Evolutionary conservation across 1,284 basidiomycete species (phyloP).

Genomic region (Fomitopsis palustris): DNA sequence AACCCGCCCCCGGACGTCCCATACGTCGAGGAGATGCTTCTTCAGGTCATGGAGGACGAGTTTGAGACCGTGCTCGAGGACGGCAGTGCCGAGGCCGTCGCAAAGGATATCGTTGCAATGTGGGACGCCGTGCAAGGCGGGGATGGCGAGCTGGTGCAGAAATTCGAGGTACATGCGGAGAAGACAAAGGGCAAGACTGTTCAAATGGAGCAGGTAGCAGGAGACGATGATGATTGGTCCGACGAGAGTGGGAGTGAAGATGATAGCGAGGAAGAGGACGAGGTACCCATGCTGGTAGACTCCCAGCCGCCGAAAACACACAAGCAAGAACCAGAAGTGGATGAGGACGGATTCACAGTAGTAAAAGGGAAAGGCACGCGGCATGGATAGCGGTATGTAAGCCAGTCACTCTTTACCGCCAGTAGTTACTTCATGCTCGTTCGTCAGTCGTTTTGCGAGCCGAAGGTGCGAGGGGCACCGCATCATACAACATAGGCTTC

Average conservation of each 20-base stretch:
- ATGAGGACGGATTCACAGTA: slow-evolving; percentile 85
- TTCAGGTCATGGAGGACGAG: slow-evolving; percentile 82
- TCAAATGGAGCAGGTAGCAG: slow-evolving; percentile 41
- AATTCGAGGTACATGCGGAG: slow-evolving; percentile 62
- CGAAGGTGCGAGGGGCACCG: too few relatives aligned
- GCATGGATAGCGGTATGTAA: slow-evolving; percentile 24
- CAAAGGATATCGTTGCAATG: slow-evolving; percentile 63
- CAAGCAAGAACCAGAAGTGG: slow-evolving; percentile 65
- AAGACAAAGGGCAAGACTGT: slow-evolving; percentile 56
- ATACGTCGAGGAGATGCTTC: slow-evolving; percentile 75
- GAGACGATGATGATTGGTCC: slow-evolving; percentile 39
- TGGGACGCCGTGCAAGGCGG: slow-evolving; percentile 55
- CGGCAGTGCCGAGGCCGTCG: slow-evolving; percentile 68
- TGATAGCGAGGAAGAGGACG: slow-evolving; percentile 42
- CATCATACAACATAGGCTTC: too few relatives aligned
- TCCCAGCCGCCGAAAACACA: slow-evolving; percentile 23
- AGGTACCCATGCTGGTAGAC: slow-evolving; percentile 52
- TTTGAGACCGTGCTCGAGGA: slow-evolving; percentile 84
- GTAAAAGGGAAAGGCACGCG: slow-evolving; percentile 66
- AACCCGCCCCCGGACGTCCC: slow-evolving; percentile 58
- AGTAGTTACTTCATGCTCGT: neutral
- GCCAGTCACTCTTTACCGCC: too few relatives aligned
- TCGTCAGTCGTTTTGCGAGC: neutral
- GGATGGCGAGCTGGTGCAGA: slow-evolving; percentile 41
- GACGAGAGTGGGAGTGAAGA: slow-evolving; percentile 48